Evolutionary conservation across 352 stramenopile species (phyloP).

Genomic region (Pseudoperonospora humuli): DNA sequence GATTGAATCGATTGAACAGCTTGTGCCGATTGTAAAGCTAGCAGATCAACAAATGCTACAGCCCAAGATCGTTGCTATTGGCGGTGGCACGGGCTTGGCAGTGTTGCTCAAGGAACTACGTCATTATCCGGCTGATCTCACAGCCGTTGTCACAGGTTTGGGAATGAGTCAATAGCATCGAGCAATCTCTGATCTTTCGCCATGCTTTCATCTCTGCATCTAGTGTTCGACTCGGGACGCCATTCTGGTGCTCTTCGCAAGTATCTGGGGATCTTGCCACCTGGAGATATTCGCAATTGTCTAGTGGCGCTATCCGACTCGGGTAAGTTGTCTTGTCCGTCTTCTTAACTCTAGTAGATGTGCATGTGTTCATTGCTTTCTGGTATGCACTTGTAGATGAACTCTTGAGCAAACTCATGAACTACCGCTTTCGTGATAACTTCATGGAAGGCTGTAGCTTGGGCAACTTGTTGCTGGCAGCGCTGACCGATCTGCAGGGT

Average conservation of each 20-base stretch:
- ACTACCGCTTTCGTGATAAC: slow-evolving; percentile 83
- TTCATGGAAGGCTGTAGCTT: slow-evolving; percentile 85
- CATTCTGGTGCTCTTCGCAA: slow-evolving; percentile 78
- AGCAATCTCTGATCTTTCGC: too few relatives aligned
- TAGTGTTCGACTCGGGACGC: slow-evolving; percentile 79
- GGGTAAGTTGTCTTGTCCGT: slow-evolving; percentile 25
- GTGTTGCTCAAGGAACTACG: slow-evolving; percentile 80
- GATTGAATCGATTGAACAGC: slow-evolving; percentile 74
- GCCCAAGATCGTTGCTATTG: slow-evolving; percentile 80
- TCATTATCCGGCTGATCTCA: slow-evolving; percentile 78
- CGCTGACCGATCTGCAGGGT: slow-evolving; percentile 73
- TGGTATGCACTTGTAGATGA: slow-evolving; percentile 36
- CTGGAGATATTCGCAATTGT: slow-evolving; percentile 83
- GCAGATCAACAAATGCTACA: slow-evolving; percentile 71
- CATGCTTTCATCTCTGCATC: too few relatives aligned
- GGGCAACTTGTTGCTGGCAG: slow-evolving; percentile 70
- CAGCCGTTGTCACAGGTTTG: slow-evolving; percentile 71
- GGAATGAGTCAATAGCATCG: not conserved
- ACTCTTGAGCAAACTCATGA: slow-evolving; percentile 84
- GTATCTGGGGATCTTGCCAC: slow-evolving; percentile 72
- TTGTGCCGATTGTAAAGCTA: slow-evolving; percentile 65
- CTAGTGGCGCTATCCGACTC: slow-evolving; percentile 77
- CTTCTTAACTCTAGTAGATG: not conserved
- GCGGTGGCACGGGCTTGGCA: slow-evolving; percentile 69
- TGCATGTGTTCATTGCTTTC: not conserved